phyloP scores from a whole-genome alignment of 768 basidiomycete genomes.

The Hericium alpestre region DNA sequence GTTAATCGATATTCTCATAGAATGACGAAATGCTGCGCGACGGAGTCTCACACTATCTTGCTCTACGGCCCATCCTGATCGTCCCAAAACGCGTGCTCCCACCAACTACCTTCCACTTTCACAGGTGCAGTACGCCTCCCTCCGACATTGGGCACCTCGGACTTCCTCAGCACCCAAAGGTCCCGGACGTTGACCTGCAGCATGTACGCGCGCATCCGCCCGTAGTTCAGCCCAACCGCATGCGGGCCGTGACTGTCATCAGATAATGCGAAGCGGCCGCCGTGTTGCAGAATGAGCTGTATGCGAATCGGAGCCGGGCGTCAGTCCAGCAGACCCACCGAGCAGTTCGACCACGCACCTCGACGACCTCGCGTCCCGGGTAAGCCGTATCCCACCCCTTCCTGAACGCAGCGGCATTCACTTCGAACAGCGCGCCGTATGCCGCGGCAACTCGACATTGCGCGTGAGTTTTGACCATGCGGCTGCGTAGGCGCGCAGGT shows the following conservation, averaged over 20 bases:
- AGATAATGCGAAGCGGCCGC: constrained; percentile 76
- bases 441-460: constrained; percentile 63
- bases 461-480: constrained; percentile 60
- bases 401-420: constrained; percentile 85
- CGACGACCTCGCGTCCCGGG: constrained; percentile 67
- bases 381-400: constrained; percentile 85
- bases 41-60: not conserved
- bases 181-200: constrained; percentile 46
- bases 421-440: constrained; percentile 89
- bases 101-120: constrained; percentile 43
- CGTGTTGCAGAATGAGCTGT: constrained; percentile 59
- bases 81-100: constrained; percentile 46
- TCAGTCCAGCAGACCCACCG: not conserved
- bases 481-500: constrained; percentile 41
- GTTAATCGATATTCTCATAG: no score
- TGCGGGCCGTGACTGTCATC: constrained; percentile 94
- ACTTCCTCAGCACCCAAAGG: constrained; percentile 49
- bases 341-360: constrained; percentile 35
- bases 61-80: not conserved
- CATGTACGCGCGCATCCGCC: constrained; percentile 54
- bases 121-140: constrained; percentile 36
- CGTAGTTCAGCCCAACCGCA: constrained; percentile 82
- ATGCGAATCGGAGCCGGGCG: not conserved
- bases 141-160: constrained; percentile 29
- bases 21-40: no score